These are phyloP conservation scores for Cyberlindnera misumaiensis DNA, from an alignment of 805 yeast genomes.

Conservation along the genomic window DNA sequence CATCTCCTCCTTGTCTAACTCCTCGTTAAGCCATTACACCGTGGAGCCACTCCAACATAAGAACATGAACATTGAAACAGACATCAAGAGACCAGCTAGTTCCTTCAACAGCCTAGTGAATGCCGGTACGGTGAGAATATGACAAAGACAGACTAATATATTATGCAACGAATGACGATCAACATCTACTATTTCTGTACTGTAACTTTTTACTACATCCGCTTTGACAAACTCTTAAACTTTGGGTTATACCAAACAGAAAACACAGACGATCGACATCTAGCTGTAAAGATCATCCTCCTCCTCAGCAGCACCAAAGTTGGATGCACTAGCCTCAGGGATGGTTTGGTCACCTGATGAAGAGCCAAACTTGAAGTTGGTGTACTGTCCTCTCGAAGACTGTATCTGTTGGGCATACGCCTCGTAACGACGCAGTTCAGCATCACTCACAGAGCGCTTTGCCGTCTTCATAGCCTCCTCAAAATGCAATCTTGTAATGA, in stretches of 20 bases:
- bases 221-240: not conserved
- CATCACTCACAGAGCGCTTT: slow-evolving; percentile 92
- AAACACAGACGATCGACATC: not conserved
- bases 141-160: not conserved
- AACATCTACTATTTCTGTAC: too few relatives aligned
- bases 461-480: slow-evolving; percentile 99
- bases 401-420: slow-evolving; percentile 96
- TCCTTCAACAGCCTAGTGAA: slow-evolving; percentile 8
- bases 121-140: slow-evolving; percentile 5
- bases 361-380: slow-evolving; percentile 74
- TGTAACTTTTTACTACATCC: too few relatives aligned
- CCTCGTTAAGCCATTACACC: slow-evolving; percentile 12
- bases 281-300: slow-evolving; percentile 59
- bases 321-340: slow-evolving; percentile 30
- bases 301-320: slow-evolving; percentile 43
- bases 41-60: slow-evolving; percentile 18
- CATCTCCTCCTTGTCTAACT: slow-evolving; percentile 13
- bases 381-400: slow-evolving; percentile 91
- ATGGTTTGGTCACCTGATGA: slow-evolving; percentile 29
- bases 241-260: not conserved
- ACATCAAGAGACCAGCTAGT: slow-evolving; percentile 5
- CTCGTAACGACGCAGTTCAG: slow-evolving; percentile 97
- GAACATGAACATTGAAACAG: slow-evolving; percentile 14
- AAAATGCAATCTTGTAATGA: slow-evolving; percentile 85
- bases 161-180: too few relatives aligned